Evolutionary conservation across 768 basidiomycete genomes (phyloP), one percentile per base, ranked within the genome.

Genomic region (Boletus rubescentipes): DNA sequence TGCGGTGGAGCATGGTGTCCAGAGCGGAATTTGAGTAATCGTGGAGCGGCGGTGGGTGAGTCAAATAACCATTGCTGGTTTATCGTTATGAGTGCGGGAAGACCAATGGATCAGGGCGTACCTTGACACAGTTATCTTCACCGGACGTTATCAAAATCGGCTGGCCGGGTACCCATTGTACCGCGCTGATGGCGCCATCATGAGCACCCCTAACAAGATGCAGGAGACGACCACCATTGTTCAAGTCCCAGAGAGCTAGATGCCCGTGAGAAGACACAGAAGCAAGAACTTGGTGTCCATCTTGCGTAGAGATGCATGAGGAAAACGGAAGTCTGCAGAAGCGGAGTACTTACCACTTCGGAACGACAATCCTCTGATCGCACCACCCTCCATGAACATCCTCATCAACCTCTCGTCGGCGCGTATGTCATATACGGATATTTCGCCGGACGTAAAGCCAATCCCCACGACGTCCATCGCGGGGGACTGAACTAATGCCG

Each of bases 31-130:
- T 98, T 98, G 23, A 98, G 80, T 11, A 98, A 75, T 51, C 92
- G 82, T 1, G 97, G 96, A 21, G 90, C 76, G 1, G 88, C 77
- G 0, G 90, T 89, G 0, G 93, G 92, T 0, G 94, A 91, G 64
- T 98, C 97, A 62, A 96, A 95, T 20, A 96, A 67, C 95, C 96
- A 98, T 94, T 99, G 95, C 95, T 98, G 64, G 37, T 51, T 16
- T 49, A 37, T 15, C 26, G 45, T 66, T 45, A 54, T 23, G 55
- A 48, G 29, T 38, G 40, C 20, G 23, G 20, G 11, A n/a, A 45
- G 43, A 29, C 30, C 11, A 49, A 36, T 36, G 32, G 16, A 23
- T 47, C 7, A 38, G 35, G 34, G 39, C 66, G 68, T 49, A 94
- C 95, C 80, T 98, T 98, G 54, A 99, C 81, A 61, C 92, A 91